Conservation (phyloP, 2,329 filamentous ascomycete species). For the Dactylellina parvicollis region DNA sequence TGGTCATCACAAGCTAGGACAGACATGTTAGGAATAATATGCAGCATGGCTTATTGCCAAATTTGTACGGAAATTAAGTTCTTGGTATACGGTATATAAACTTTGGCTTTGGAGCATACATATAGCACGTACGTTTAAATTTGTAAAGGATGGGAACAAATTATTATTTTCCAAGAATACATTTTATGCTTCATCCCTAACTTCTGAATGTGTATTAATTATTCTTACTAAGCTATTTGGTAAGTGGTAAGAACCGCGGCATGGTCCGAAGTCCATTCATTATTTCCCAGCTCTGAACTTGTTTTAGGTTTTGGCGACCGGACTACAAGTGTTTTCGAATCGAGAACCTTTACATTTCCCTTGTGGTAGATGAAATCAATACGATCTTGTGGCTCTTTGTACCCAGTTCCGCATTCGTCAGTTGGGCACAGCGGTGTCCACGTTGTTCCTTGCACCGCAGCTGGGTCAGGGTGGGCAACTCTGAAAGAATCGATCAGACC, state of each 20-base stretch:
- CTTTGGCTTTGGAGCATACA: too few species aligned
- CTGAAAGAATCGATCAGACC: slow-evolving; percentile 63
- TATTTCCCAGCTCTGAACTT: slow-evolving; percentile 59
- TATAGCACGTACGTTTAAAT: too few species aligned
- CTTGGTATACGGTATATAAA: too few species aligned
- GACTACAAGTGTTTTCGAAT: slow-evolving; percentile 60
- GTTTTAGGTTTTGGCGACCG: slow-evolving; percentile 59
- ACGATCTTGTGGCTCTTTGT: slow-evolving; percentile 61
- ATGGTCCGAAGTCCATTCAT: slow-evolving; percentile 64
- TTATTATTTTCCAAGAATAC: too few species aligned
- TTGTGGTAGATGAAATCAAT: slow-evolving; percentile 64
- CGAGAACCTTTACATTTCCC: slow-evolving; percentile 59
- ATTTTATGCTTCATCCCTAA: too few species aligned
- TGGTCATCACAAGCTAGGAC: too few species aligned
- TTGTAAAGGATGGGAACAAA: too few species aligned
- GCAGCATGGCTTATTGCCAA: too few species aligned
- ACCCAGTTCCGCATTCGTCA: slow-evolving; percentile 57
- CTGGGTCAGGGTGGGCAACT: slow-evolving; percentile 61
- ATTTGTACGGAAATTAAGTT: too few species aligned
- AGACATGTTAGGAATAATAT: too few species aligned
- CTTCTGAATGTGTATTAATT: too few species aligned
- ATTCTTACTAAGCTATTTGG: too few species aligned
- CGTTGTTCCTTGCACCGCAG: slow-evolving; percentile 60
- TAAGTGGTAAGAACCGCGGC: slow-evolving; percentile 51
- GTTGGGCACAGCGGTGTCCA: slow-evolving; percentile 62